phyloP scores from a whole-genome alignment of 2,329 filamentous ascomycete genomes.

The Epichloe sp. region DNA sequence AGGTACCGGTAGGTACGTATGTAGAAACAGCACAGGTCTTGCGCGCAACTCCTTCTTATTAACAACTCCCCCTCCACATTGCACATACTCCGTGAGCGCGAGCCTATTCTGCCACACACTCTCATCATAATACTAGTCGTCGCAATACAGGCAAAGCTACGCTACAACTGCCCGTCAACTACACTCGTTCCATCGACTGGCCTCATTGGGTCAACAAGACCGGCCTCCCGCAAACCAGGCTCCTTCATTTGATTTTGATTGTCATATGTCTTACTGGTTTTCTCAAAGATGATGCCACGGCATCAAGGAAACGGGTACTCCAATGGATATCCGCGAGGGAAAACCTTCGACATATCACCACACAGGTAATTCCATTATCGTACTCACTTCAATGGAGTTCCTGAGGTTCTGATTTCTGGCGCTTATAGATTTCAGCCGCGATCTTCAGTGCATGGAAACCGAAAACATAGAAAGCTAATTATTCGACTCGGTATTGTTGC shows the following conservation, averaged over 20 bases:
- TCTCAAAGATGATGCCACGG: constrained; percentile 67
- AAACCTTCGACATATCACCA: constrained; percentile 76
- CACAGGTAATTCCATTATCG: constrained; percentile 50
- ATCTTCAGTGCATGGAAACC: constrained; percentile 54
- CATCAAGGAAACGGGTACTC: constrained; percentile 63
- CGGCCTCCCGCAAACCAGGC: background rate
- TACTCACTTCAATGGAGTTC: background rate
- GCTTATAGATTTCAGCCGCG: constrained; percentile 58
- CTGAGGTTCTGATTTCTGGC: background rate
- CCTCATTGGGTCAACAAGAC: background rate
- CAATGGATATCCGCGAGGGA: constrained; percentile 69
- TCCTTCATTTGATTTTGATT: background rate
- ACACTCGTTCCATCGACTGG: background rate
- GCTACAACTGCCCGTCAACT: background rate
- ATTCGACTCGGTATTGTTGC: constrained; percentile 50
- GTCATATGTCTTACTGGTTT: constrained; percentile 16
- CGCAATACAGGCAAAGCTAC: background rate
- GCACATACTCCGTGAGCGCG: too few species aligned
- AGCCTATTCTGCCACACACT: too few species aligned
- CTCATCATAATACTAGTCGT: background rate
- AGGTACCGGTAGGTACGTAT: too few species aligned
- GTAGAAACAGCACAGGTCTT: too few species aligned
- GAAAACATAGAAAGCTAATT: constrained; percentile 61
- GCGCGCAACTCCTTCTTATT: too few species aligned
- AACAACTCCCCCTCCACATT: too few species aligned